phyloP scores from a whole-genome alignment of 2,329 filamentous ascomycete species.

The Pseudopyrenochaeta lycopersici region DNA sequence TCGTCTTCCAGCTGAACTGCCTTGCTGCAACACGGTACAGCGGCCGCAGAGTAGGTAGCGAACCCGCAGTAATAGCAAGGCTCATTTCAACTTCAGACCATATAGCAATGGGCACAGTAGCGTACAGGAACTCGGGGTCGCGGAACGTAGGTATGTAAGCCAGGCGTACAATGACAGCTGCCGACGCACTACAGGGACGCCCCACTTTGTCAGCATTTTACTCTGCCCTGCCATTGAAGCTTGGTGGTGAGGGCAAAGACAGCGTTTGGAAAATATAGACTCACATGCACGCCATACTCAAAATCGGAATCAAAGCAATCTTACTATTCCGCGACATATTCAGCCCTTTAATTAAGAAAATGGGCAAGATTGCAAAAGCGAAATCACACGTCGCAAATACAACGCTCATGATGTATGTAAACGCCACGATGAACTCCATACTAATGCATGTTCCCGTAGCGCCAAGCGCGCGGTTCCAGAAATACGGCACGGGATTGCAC shows the following conservation, averaged over 20 bases:
- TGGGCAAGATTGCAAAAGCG: constrained; percentile 24
- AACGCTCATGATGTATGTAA: constrained; percentile 51
- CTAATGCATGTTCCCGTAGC: constrained; percentile 50
- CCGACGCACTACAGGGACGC: constrained; percentile 9
- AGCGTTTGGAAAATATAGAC: background rate
- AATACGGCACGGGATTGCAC: constrained; percentile 55
- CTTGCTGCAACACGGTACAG: constrained; percentile 10
- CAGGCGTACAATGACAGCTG: constrained; percentile 19
- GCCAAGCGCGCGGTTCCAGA: constrained; percentile 52
- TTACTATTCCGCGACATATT: constrained; percentile 55
- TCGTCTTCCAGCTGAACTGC: background rate
- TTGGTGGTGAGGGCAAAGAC: too few relatives aligned
- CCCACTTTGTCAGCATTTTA: too few relatives aligned
- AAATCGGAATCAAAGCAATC: constrained; percentile 9
- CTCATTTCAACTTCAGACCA: constrained; percentile 24
- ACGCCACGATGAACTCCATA: constrained; percentile 57
- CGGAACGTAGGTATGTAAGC: constrained; percentile 21
- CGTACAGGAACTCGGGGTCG: constrained; percentile 17
- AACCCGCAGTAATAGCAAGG: constrained; percentile 25
- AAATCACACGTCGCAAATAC: constrained; percentile 18
- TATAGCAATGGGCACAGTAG: constrained; percentile 21
- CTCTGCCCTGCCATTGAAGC: too few relatives aligned
- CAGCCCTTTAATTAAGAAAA: constrained; percentile 60
- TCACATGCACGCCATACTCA: constrained; percentile 17
- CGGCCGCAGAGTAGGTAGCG: constrained; percentile 21